Evolutionary conservation across 805 yeast genomes (phyloP).

Genomic region (Nakazawaea pomicola): DNA sequence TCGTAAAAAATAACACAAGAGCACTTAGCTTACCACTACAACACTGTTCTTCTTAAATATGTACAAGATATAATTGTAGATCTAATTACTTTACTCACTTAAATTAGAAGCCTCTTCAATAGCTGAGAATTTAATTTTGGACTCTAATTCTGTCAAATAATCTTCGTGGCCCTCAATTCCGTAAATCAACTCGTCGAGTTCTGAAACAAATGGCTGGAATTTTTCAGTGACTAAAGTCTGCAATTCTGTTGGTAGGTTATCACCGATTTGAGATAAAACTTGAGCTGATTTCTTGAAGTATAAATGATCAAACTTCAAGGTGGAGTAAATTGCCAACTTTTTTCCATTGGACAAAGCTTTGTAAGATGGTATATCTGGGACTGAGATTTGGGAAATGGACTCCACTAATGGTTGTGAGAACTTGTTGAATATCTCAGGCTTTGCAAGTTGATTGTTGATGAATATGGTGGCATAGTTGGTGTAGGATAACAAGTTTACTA

Average conservation of each 20-base stretch:
- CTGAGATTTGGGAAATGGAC: background rate
- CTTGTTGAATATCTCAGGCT: background rate
- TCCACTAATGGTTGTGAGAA: background rate
- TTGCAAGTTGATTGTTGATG: background rate
- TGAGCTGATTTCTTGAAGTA: conserved; percentile 1
- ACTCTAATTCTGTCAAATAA: conserved; percentile 6
- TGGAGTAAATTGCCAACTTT: background rate
- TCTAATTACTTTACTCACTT: no score
- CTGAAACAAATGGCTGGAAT: conserved; percentile 3
- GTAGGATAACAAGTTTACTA: conserved; percentile 1
- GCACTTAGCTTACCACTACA: no score
- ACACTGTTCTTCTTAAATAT: no score
- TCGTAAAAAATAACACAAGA: no score
- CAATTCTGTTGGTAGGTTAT: background rate
- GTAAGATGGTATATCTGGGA: conserved; percentile 1
- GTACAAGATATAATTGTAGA: background rate
- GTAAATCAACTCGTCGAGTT: conserved; percentile 4
- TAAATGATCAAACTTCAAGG: conserved; percentile 7
- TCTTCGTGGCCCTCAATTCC: conserved; percentile 8
- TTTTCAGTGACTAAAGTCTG: background rate
- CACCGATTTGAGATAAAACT: background rate
- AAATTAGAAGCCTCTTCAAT: background rate
- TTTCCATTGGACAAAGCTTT: conserved; percentile 4
- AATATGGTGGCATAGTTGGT: background rate
- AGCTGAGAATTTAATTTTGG: conserved; percentile 2